Evolutionary conservation across 108 stramenopile species (phyloP), one percentile per base, ranked within the genome.

Genomic region (Discostella pseudostelligera): DNA sequence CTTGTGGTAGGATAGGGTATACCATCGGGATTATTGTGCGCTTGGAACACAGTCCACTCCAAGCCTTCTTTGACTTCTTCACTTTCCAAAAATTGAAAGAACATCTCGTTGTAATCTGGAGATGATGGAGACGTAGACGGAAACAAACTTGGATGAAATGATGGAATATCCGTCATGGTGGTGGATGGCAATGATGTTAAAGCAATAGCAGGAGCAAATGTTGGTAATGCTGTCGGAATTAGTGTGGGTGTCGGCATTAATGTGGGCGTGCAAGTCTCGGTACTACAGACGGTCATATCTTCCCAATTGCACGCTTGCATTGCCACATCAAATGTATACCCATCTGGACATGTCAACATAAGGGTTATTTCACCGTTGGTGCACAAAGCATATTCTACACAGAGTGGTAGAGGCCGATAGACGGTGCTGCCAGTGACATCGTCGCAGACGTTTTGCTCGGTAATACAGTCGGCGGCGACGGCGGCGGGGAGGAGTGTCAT

Each of bases 1-100:
- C 16, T 46, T 19, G 45, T 61, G 44, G 39, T 47, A 1, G 60
- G 60, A 47, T 14, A 61, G 8, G 60, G 42, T 12, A 47, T 61
- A 8, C 60, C 60, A 16, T 16, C 43, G 44, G 60, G 29, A 42
- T 19, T 22, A 61, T 54, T 35, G 29, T 56, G 29, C 1, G 60
- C 43, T 47, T 35, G 45, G 1, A 61, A 46, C 1, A 61, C 45
- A 32, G 12, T n/a, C 3, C 12, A 26, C 25, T 61, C 45, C 13
- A 61, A 26, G 7, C 14, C n/a, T 25, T 28, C 42, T 47, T 28
- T 43, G 8, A 61, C 25, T 28, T 24, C 43, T 25, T 61, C 43
- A n/a, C 24, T 46, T 45, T 45, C 43, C 29, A 61, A 26, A 12
- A 14, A 9, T 3, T 20, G 25, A 45, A 61, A 47, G 60, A 61